Evolutionary conservation across 352 stramenopile species (phyloP).

Genomic region (Pythium chondricola): DNA sequence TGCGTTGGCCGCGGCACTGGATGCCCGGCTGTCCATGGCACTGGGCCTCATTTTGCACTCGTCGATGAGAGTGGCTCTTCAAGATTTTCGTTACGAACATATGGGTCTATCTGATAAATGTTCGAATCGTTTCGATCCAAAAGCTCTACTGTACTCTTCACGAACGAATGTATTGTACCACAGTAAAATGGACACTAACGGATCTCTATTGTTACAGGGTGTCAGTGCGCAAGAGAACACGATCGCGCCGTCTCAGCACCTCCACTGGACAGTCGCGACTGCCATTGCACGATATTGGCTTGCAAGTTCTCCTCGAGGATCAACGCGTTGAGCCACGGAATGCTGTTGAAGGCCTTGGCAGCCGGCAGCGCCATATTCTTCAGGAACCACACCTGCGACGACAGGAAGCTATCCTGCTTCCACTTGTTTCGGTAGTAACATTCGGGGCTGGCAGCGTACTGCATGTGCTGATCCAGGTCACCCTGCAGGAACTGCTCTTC

Average conservation of each 20-base stretch:
- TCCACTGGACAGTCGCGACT: slow-evolving; percentile 27
- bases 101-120: too few relatives aligned
- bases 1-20: background rate
- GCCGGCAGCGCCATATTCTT: slow-evolving; percentile 48
- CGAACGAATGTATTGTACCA: too few relatives aligned
- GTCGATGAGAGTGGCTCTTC: slow-evolving; percentile 3
- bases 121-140: too few relatives aligned
- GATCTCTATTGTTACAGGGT: too few relatives aligned
- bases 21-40: slow-evolving; percentile 9
- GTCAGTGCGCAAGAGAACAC: too few relatives aligned
- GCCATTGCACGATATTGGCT: slow-evolving; percentile 54
- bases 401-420: slow-evolving; percentile 40
- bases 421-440: slow-evolving; percentile 54
- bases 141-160: too few relatives aligned
- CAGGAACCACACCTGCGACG: slow-evolving; percentile 56
- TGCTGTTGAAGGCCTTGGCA: slow-evolving; percentile 45
- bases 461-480: slow-evolving; percentile 44
- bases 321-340: slow-evolving; percentile 53
- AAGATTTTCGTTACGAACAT: too few relatives aligned
- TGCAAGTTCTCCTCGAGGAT: slow-evolving; percentile 48
- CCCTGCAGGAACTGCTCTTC: slow-evolving; percentile 69
- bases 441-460: slow-evolving; percentile 31
- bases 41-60: slow-evolving; percentile 11
- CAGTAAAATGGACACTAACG: too few relatives aligned
- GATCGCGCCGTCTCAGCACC: too few relatives aligned